These are phyloP conservation scores for Stemphylium beticola DNA, from an alignment of 2,329 filamentous ascomycete species.

Conservation along the genomic window DNA sequence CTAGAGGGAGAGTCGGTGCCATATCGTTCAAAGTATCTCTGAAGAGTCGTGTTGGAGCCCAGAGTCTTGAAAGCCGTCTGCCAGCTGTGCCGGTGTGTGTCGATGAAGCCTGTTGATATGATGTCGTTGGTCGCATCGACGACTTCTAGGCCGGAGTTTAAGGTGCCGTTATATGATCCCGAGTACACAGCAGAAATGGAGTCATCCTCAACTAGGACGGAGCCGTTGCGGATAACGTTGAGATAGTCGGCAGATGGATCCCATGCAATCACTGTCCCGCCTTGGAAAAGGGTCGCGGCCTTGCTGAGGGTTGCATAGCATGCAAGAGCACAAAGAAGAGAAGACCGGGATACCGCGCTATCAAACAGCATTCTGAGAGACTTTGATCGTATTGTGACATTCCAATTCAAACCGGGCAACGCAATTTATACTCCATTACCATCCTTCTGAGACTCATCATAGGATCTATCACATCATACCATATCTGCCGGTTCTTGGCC, in stretches of 20 bases:
- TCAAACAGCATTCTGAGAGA: slow-evolving; percentile 2
- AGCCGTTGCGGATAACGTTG: slow-evolving; percentile 50
- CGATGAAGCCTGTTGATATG: slow-evolving; percentile 62
- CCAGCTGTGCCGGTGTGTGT: slow-evolving; percentile 60
- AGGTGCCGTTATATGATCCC: slow-evolving; percentile 26
- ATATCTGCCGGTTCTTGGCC: slow-evolving; percentile 1
- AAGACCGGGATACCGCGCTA: neutral
- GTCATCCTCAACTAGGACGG: slow-evolving; percentile 51
- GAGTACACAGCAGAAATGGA: slow-evolving; percentile 34
- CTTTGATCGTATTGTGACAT: neutral
- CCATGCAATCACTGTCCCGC: slow-evolving; percentile 53
- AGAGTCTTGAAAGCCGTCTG: slow-evolving; percentile 63
- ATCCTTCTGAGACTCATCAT: neutral
- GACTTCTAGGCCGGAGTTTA: slow-evolving; percentile 34
- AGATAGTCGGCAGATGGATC: slow-evolving; percentile 45
- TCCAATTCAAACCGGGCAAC: neutral
- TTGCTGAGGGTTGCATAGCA: neutral
- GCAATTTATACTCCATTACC: slow-evolving; percentile 4
- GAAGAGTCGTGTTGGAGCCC: slow-evolving; percentile 55
- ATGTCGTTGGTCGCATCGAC: slow-evolving; percentile 59
- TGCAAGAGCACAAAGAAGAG: slow-evolving; percentile 5
- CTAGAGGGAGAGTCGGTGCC: slow-evolving; percentile 11
- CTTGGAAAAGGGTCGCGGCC: slow-evolving; percentile 13
- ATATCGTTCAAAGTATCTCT: slow-evolving; percentile 22
- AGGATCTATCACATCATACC: neutral